A percentile compares a stretch with the other conserved stretches of the same genome.
These are phyloP conservation scores for Austropuccinia psidii DNA, from an alignment of 1,284 basidiomycete genomes.

Conservation along the genomic window DNA sequence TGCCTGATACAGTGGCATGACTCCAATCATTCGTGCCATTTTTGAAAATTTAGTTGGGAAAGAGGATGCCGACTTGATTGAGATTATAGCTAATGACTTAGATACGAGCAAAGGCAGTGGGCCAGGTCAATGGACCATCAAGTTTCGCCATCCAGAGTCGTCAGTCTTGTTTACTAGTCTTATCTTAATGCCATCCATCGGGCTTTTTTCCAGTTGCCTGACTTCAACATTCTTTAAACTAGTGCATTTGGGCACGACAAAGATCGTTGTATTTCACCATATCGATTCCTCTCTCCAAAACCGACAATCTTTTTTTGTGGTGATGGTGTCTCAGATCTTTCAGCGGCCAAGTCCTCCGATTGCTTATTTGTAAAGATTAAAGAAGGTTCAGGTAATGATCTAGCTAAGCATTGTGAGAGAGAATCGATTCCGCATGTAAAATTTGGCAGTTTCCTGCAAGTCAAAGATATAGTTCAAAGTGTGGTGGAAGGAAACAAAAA, in stretches of 20 bases:
- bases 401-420: conserved; percentile 63
- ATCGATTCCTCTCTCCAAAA: conserved; percentile 60
- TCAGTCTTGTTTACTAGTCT: conserved; percentile 50
- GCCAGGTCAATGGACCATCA: conserved; percentile 68
- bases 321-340: conserved; percentile 73
- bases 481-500: conserved; percentile 57
- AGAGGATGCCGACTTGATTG: conserved; percentile 64
- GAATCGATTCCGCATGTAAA: conserved; percentile 49
- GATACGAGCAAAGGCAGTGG: conserved; percentile 53
- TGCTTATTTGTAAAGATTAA: conserved; percentile 80
- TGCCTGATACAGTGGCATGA: conserved; percentile 64
- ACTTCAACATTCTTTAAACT: not conserved
- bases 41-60: conserved; percentile 68
- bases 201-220: not conserved
- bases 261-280: conserved; percentile 79
- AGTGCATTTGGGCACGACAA: conserved; percentile 88
- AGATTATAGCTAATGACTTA: conserved; percentile 84
- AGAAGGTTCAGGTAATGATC: conserved; percentile 69
- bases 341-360: conserved; percentile 79
- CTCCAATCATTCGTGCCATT: conserved; percentile 78
- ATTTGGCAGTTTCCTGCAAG: conserved; percentile 47
- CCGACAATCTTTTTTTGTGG: conserved; percentile 90
- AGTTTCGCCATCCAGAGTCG: conserved; percentile 74
- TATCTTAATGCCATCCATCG: not conserved
- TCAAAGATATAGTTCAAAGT: conserved; percentile 53